Percentiles rank a stretch among this genome's conserved stretches.
phyloP scores from a whole-genome alignment of 306 rosid species.

The Trifolium subterraneum region DNA sequence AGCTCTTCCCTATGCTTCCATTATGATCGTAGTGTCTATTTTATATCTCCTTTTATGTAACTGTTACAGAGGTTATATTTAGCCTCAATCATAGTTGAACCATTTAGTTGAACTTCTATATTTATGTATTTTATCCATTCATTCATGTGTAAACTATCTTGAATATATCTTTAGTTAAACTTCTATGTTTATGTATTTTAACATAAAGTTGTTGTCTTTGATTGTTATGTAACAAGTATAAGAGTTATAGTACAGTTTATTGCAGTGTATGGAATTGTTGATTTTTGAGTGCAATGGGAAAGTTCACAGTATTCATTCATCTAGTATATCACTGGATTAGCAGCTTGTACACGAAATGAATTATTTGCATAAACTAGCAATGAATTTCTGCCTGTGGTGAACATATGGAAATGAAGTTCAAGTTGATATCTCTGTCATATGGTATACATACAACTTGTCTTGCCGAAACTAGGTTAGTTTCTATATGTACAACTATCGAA shows the following conservation, averaged over 20 bases:
- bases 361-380: background rate
- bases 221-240: background rate
- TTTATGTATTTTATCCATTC: too few species aligned
- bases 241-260: too few species aligned
- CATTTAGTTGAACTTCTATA: too few species aligned
- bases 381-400: background rate
- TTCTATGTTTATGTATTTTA: too few species aligned
- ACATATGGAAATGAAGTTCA: constrained; percentile 21
- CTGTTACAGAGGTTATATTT: background rate
- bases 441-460: background rate
- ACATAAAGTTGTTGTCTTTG: too few species aligned
- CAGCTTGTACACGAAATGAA: background rate
- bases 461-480: background rate
- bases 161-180: background rate
- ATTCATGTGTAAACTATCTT: too few species aligned
- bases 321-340: background rate
- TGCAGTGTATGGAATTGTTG: constrained; percentile 12
- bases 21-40: background rate
- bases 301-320: too few species aligned
- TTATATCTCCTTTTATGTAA: background rate
- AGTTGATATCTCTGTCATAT: background rate
- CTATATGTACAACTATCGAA: too few species aligned
- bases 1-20: background rate
- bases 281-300: background rate
- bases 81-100: too few species aligned